Evolutionary conservation across 306 rosid genomes (phyloP), one percentile per base, ranked within the genome.

Genomic region (Rosa lucieae): DNA sequence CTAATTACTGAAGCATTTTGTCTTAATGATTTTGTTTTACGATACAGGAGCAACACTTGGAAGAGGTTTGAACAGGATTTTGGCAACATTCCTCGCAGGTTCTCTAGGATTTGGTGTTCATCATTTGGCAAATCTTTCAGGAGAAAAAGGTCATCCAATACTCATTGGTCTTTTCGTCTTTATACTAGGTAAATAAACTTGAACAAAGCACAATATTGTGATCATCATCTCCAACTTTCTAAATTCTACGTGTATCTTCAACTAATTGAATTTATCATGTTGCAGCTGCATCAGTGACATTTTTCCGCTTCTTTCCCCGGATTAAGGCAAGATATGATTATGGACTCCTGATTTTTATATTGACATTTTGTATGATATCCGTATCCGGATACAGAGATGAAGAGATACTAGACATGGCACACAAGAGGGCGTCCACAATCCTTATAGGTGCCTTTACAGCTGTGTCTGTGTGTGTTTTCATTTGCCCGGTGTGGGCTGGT

Each of bases 271-370:
- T 21, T 10, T 14, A 0, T 68, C 67, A 61, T 26, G 0, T 4
- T 61, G 79, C 90, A 88, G 89, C 70, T 66, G 70, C 85, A 29
- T 77, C 65, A 44, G 74, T 61, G 2, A 91, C 91, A 14, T 89
- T 81, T 65, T 23, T 86, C 10, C 75, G 90, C 61, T 90, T 90
- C 82, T 77, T 85, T 18, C 91, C 89, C 1, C 10, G 52, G 66
- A 62, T 89, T 20, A 87, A 89, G 74, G 86, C 89, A 0, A 82
- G 89, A 79, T 85, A 87, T 26, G 95, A 90, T 70, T 90, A 88
- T 20, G 91, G 91, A 49, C 79, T 87, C 59, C 56, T 85, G 32
- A 83, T 87, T 56, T 88, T 84, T 73, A 84, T 87, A 66, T 77
- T 90, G 80, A 87, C 90, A 21, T 88, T 84, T 76, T 75, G 89